Conservation (phyloP, 306 rosid genomes). For the Quercus rubra region DNA sequence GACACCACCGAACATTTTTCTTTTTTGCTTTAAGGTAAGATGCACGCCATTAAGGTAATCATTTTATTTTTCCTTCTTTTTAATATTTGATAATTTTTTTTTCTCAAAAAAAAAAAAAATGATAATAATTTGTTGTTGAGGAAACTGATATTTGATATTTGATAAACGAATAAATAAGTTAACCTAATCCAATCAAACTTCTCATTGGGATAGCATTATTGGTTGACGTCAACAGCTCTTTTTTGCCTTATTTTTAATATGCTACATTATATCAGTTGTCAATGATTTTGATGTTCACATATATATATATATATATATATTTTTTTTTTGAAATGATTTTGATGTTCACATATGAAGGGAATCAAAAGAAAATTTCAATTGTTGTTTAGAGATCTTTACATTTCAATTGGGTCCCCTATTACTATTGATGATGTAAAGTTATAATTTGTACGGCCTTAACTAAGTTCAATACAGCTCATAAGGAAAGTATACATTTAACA, state of each 20-base stretch:
- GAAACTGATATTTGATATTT: too few species aligned
- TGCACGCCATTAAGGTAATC: too few species aligned
- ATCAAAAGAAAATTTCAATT: background rate
- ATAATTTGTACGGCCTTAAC: background rate
- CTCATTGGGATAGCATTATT: background rate
- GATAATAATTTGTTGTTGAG: too few species aligned
- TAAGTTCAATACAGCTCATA: background rate
- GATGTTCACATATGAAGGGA: background rate
- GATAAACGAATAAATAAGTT: background rate
- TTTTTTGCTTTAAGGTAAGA: too few species aligned
- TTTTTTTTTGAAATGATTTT: background rate
- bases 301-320: too few species aligned
- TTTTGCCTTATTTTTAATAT: too few species aligned
- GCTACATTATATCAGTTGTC: background rate
- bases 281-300: background rate
- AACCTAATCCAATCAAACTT: background rate
- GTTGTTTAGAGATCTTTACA: background rate
- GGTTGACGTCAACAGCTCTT: too few species aligned
- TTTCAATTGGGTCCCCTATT: background rate
- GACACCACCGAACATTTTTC: too few species aligned
- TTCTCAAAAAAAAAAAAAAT: too few species aligned
- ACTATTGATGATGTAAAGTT: background rate
- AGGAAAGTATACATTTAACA: background rate
- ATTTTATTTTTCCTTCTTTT: too few species aligned
- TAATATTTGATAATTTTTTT: too few species aligned